These are phyloP conservation scores for Candida sphagnicola DNA, from an alignment of 805 yeast species.

Conservation along the genomic window DNA sequence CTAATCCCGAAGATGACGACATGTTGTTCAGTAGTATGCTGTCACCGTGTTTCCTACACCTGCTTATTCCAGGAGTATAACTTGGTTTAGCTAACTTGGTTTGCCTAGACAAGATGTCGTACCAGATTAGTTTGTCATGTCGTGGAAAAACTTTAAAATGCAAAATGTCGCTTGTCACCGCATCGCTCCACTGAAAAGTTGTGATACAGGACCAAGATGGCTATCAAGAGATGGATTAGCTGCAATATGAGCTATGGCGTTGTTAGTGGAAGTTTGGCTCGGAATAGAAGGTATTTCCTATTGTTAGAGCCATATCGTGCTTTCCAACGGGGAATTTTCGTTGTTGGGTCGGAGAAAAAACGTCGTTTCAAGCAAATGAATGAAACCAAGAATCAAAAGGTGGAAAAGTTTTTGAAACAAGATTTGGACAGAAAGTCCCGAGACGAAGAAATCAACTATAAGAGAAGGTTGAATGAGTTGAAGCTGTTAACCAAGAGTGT, in stretches of 20 bases:
- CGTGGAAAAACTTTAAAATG: too few relatives aligned
- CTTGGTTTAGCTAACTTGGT: too few relatives aligned
- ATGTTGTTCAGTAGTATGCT: too few relatives aligned
- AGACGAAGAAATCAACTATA: conserved; percentile 19
- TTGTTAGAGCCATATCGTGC: background rate
- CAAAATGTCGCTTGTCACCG: too few relatives aligned
- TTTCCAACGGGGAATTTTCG: conserved; percentile 8
- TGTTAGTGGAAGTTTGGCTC: background rate
- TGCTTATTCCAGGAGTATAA: too few relatives aligned
- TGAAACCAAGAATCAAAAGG: conserved; percentile 2
- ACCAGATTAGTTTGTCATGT: too few relatives aligned
- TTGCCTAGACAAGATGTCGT: too few relatives aligned
- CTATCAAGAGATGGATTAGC: background rate
- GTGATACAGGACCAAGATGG: background rate
- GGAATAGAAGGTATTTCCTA: background rate
- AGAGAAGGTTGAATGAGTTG: conserved; percentile 23
- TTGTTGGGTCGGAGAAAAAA: conserved; percentile 8
- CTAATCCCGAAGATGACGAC: conserved; percentile 1
- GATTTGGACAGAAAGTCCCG: conserved; percentile 17
- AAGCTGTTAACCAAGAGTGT: conserved; percentile 26
- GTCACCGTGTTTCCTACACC: too few relatives aligned
- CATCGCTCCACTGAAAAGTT: background rate
- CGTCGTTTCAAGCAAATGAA: conserved; percentile 4
- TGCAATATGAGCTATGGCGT: background rate
- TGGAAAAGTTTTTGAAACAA: conserved; percentile 15